Evolutionary conservation across 2,329 filamentous ascomycete species (phyloP).

Genomic region (Cordyceps tenuipes): DNA sequence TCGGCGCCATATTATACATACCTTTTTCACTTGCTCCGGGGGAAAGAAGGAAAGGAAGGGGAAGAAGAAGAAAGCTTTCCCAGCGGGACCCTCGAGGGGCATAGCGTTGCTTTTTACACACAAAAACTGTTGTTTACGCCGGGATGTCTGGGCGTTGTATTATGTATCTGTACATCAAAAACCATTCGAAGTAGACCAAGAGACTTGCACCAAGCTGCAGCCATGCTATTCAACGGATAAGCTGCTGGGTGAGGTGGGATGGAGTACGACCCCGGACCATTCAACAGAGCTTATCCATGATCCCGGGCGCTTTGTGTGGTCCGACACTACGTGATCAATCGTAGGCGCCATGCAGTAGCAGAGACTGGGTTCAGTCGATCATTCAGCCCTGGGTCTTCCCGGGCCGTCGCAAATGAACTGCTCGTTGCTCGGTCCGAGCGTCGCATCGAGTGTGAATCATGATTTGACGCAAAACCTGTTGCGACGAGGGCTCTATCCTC

Average conservation of each 20-base stretch:
- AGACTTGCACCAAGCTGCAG: background rate
- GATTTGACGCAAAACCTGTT: background rate
- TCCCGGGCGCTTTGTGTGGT: no score
- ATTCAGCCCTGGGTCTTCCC: background rate
- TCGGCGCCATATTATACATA: slow-evolving; percentile 8
- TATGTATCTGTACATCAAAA: slow-evolving; percentile 11
- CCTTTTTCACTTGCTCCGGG: slow-evolving; percentile 1
- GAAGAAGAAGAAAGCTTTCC: background rate
- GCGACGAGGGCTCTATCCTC: no score
- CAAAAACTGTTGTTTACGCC: slow-evolving; percentile 6
- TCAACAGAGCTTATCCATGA: no score
- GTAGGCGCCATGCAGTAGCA: no score
- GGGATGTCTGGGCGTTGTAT: slow-evolving; percentile 10
- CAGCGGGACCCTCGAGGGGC: background rate
- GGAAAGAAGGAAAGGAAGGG: background rate
- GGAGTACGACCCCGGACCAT: background rate
- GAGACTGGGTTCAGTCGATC: background rate
- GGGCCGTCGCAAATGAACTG: background rate
- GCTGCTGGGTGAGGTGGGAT: background rate
- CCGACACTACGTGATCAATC: no score
- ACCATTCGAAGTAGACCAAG: slow-evolving; percentile 7
- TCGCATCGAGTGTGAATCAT: background rate
- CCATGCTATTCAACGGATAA: background rate
- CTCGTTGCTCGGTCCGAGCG: background rate
- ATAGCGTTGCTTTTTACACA: slow-evolving; percentile 9